phyloP scores from a whole-genome alignment of 345 rosid species.

The Heritiera fomes region DNA sequence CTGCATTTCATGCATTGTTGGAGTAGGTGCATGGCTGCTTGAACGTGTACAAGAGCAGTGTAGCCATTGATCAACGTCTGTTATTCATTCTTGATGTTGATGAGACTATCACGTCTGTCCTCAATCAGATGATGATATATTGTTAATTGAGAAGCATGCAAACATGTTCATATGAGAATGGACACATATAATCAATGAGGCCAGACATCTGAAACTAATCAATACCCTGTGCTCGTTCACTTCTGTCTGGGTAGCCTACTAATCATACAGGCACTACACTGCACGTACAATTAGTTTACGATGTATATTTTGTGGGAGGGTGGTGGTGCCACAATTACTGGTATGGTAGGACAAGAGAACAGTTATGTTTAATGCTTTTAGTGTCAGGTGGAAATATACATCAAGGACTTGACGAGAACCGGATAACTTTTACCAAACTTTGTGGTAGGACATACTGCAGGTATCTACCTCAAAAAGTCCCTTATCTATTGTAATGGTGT shows the following conservation, averaged over 20 bases:
- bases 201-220: not conserved
- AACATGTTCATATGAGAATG: not conserved
- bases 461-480: slow-evolving; percentile 16
- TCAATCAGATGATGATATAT: slow-evolving; percentile 2
- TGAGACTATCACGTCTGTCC: not conserved
- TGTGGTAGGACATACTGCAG: slow-evolving; percentile 21
- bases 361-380: slow-evolving; percentile 19
- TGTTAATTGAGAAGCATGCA: not conserved
- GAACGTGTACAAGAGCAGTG: slow-evolving; percentile 9
- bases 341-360: slow-evolving; percentile 26
- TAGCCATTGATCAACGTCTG: slow-evolving; percentile 20
- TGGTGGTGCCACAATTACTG: slow-evolving; percentile 20
- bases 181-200: not conserved
- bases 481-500: not conserved
- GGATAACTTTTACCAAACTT: not conserved
- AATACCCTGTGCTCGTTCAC: slow-evolving; percentile 7
- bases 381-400: slow-evolving; percentile 6
- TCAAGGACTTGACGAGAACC: slow-evolving; percentile 4
- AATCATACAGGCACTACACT: slow-evolving; percentile 2
- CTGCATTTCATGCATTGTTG: slow-evolving; percentile 33
- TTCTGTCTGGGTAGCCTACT: slow-evolving; percentile 25
- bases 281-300: slow-evolving; percentile 19
- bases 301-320: slow-evolving; percentile 20
- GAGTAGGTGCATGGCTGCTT: slow-evolving; percentile 33
- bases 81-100: slow-evolving; percentile 4